Evolutionary conservation across 2,329 filamentous ascomycete species (phyloP).

Genomic region (Penicillium sp.): DNA sequence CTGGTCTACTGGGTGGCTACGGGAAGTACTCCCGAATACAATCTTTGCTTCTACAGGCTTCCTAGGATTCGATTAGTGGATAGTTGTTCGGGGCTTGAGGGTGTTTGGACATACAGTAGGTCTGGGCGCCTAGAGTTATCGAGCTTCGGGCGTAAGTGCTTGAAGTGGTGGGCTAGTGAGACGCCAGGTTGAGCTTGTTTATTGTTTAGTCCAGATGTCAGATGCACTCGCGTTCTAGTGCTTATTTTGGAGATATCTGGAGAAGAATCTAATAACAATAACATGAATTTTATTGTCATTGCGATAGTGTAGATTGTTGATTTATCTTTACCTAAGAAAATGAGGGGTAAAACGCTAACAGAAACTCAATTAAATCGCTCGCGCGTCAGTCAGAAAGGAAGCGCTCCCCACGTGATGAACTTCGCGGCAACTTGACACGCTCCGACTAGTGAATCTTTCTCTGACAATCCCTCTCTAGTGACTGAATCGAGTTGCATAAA

Average conservation of each 20-base stretch:
- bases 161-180: background rate
- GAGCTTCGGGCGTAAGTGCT: background rate
- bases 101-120: background rate
- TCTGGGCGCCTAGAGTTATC: background rate
- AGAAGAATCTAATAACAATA: background rate
- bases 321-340: no score
- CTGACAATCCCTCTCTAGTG: background rate
- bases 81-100: background rate
- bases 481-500: background rate
- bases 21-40: conserved; percentile 8
- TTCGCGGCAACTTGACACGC: conserved; percentile 1
- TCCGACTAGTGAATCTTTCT: conserved; percentile 11
- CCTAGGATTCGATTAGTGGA: background rate
- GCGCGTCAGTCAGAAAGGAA: background rate
- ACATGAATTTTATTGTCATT: background rate
- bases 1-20: background rate
- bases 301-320: background rate
- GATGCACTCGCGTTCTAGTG: background rate
- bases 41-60: background rate
- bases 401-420: background rate
- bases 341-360: background rate
- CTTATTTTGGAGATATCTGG: background rate
- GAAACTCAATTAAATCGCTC: background rate
- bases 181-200: background rate
- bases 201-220: background rate